Evolutionary conservation across 78 protist species (phyloP).

Genomic region (Isochrysis galbana): DNA sequence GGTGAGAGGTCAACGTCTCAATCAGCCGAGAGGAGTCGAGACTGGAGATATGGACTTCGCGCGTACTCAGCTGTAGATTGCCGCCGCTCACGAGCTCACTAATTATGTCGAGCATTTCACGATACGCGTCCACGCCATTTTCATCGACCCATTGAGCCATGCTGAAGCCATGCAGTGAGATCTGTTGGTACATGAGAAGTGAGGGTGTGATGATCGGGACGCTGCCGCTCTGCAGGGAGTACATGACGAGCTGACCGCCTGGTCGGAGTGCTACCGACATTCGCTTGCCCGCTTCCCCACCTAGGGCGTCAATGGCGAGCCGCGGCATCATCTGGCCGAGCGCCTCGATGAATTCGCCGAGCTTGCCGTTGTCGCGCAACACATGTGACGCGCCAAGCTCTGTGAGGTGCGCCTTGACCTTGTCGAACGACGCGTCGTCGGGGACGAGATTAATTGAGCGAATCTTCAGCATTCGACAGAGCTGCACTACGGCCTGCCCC

Average conservation of each 20-base stretch:
- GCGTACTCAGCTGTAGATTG: neutral
- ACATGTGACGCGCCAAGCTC: constrained; percentile 11
- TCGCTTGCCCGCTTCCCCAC: neutral
- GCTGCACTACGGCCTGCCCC: constrained; percentile 18
- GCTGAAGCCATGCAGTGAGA: constrained; percentile 17
- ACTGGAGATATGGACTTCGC: neutral
- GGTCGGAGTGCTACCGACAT: neutral
- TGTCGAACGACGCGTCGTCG: constrained; percentile 10
- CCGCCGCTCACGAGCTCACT: constrained; percentile 1
- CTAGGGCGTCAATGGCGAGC: neutral
- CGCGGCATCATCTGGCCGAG: constrained; percentile 17
- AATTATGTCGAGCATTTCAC: neutral
- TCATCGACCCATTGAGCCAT: neutral
- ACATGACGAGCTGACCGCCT: neutral
- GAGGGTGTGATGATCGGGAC: neutral
- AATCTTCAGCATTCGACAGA: constrained; percentile 6
- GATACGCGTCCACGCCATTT: neutral
- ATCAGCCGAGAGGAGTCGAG: neutral
- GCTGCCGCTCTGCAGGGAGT: neutral
- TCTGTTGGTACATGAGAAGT: constrained; percentile 22
- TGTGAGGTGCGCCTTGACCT: neutral
- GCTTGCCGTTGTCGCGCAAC: neutral
- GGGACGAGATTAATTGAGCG: neutral
- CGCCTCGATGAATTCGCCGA: neutral
- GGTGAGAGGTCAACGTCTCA: neutral